A percentile compares a stretch with the other conserved stretches of the same genome.
These are phyloP conservation scores for Spiraea crenata DNA, from an alignment of 331 rosid genomes.

Conservation along the genomic window DNA sequence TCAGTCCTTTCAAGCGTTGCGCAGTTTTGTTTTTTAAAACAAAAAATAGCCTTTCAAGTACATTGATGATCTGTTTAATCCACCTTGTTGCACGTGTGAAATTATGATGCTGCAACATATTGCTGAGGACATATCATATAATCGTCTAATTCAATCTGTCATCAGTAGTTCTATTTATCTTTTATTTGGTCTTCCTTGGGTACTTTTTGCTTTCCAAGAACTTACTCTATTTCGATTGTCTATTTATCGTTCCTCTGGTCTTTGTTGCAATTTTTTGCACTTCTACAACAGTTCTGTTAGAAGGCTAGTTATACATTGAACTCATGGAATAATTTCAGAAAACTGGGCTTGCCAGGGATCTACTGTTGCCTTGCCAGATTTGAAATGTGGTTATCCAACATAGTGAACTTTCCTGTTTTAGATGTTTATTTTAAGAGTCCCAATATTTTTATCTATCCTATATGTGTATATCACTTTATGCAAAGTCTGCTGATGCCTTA, in stretches of 20 bases:
- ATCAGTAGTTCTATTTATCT: too few relatives aligned
- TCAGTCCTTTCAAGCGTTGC: background rate
- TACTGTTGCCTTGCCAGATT: background rate
- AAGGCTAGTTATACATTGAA: background rate
- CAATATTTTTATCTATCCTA: constrained; percentile 2
- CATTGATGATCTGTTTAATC: background rate
- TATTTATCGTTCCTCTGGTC: background rate
- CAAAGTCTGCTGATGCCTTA: constrained; percentile 11
- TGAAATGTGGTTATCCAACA: background rate
- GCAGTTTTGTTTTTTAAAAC: background rate
- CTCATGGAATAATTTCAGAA: background rate
- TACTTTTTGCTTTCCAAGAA: background rate
- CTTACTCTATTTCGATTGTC: constrained; percentile 6
- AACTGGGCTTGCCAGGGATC: constrained; percentile 1
- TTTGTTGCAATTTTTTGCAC: background rate
- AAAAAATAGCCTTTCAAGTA: background rate
- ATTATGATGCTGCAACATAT: background rate
- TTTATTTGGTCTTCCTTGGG: background rate
- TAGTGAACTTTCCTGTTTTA: background rate
- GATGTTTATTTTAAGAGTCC: background rate
- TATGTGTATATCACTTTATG: background rate
- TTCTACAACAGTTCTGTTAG: background rate
- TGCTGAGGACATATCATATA: too few relatives aligned
- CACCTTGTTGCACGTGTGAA: background rate
- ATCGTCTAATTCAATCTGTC: too few relatives aligned